Evolutionary conservation across 2,329 filamentous ascomycete species (phyloP), one percentile per base, ranked within the genome.

Genomic region (Ophiostoma ips): DNA sequence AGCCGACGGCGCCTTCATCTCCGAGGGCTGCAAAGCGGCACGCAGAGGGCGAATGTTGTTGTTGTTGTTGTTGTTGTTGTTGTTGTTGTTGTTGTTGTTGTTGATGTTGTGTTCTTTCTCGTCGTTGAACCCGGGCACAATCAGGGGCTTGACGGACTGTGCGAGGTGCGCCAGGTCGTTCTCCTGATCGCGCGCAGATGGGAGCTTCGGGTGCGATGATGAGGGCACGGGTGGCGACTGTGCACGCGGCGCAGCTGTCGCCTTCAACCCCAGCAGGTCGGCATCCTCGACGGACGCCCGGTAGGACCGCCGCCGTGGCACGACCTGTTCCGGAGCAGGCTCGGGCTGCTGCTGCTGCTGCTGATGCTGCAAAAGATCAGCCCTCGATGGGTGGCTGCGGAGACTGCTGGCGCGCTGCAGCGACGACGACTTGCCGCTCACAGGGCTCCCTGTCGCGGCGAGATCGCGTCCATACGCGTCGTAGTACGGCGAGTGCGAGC

Each of bases 111-210:
- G n/a, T n/a, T n/a, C 71, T 59, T 76, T 79, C 24, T 83, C 77
- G 16, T 76, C 60, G 31, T 28, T 41, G 15, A 49, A n/a, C 19
- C 43, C 38, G 8, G 45, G 35, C n/a, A 50, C 45, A 13, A 79
- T 59, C 40, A 69, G 68, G 1, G 76, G 68, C 59, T 81, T 84
- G 37, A 72, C 59, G 66, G 72, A 58, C 65, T 66, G 75, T 61
- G 76, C 83, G 64, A 86, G 83, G 0, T 82, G 76, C 3, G 81
- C 81, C 3, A 77, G 73, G 53, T 92, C 79, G 61, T 95, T 95
- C 63, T 95, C 89, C 62, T 95, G 87, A 58, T 94, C 87, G 54
- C 83, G 74, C 3, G 68, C 67, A 1, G 81, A 76, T 16, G 82
- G 78, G 44, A 85, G 62, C 11, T 40, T 33, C 3, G 52, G 52